Evolutionary conservation across 768 basidiomycete species (phyloP), one percentile per base, ranked within the genome.

Genomic region (Tylopilus felleus): DNA sequence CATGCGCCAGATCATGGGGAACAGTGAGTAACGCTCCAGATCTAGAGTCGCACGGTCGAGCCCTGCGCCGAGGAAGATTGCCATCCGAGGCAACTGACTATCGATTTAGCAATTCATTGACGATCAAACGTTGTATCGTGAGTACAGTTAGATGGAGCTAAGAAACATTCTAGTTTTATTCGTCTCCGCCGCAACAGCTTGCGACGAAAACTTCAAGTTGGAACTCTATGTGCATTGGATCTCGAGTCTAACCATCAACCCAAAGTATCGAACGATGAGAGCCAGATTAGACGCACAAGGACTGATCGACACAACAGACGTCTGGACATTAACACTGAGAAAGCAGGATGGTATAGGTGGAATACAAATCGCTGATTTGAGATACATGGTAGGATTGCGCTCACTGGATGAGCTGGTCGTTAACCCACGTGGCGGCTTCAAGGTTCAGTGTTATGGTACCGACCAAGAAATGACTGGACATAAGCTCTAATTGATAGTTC

Each of bases 341-440:
- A 53, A 40, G 39, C 28, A 44, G 39, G 48, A 41, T 27, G 33
- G 42, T 39, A 52, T 44, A 44, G 52, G n/a, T 53, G 40, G 52
- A 40, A 52, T 65, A 63, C 65, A 62, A 46, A 47, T 49, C 39
- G 49, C 55, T 47, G 57, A 55, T 53, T 41, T 52, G 55, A 42
- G 48, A 58, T 58, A 65, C 50, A 56, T 7, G 56, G 40, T 42
- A 33, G 31, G 55, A 46, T 38, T 38, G 55, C 27, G 63, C 52
- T 56, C 50, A 50, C 60, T 67, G 53, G 38, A 53, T 49, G 46
- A 17, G 46, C 46, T 38, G 14, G 22, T 38, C 28, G 56, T 66
- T 45, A 66, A 53, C 53, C 22, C 38, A 52, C n/a, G 35, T 23
- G 44, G 45, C 21, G 19, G 55, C 43, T 6, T 52, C 36, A 21